A percentile compares a stretch with the other conserved stretches of the same genome.
Conservation (phyloP, 768 basidiomycete species). For the Jaapia argillacea region DNA sequence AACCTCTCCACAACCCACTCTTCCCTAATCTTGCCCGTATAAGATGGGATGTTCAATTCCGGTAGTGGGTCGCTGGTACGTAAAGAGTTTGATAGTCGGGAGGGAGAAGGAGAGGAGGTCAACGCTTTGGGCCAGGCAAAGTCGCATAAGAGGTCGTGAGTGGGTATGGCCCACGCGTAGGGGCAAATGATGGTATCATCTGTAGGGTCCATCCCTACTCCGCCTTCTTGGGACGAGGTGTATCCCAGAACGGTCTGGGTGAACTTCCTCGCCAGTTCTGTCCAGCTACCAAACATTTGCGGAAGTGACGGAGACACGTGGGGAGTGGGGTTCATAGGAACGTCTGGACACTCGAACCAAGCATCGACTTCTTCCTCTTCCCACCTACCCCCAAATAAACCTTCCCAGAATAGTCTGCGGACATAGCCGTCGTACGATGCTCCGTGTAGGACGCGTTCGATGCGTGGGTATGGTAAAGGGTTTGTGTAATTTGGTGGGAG, state of each 20-base stretch:
- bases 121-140: slow-evolving; percentile 71
- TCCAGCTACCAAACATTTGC: not conserved
- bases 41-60: too few relatives aligned
- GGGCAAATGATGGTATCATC: slow-evolving; percentile 66
- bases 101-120: too few relatives aligned
- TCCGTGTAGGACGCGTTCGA: slow-evolving; percentile 61
- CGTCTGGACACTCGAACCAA: slow-evolving; percentile 63
- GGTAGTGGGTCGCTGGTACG: too few relatives aligned
- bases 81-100: too few relatives aligned
- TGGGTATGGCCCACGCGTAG: slow-evolving; percentile 63
- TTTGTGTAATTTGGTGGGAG: slow-evolving; percentile 66
- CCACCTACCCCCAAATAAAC: slow-evolving; percentile 52
- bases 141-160: slow-evolving; percentile 74
- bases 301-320: too few relatives aligned
- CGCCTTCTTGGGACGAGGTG: slow-evolving; percentile 8
- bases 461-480: slow-evolving; percentile 55
- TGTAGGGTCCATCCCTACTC: slow-evolving; percentile 11
- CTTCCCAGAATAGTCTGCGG: slow-evolving; percentile 82
- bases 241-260: not conserved
- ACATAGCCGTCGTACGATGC: slow-evolving; percentile 85
- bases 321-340: too few relatives aligned
- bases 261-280: not conserved
- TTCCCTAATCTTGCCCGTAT: too few relatives aligned
- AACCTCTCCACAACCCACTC: too few relatives aligned
- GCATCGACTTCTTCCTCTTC: slow-evolving; percentile 48